A percentile compares a stretch with the other conserved stretches of the same genome.
phyloP scores from a whole-genome alignment of 345 rosid genomes.

The Geranium brycei region DNA sequence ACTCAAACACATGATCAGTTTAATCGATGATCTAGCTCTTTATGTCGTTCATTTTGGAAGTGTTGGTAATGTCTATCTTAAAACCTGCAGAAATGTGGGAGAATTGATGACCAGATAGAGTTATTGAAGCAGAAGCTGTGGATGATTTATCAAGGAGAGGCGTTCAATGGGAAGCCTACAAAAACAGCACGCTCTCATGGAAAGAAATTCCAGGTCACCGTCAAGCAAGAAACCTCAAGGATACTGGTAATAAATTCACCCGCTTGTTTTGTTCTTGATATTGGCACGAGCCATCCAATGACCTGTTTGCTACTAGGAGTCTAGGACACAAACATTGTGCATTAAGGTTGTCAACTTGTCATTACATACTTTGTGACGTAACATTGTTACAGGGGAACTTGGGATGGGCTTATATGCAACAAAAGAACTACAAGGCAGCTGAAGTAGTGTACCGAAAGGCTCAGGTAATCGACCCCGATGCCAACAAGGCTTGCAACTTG shows the following conservation, averaged over 20 bases:
- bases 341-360: conserved; percentile 1
- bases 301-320: not conserved
- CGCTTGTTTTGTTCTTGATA: not conserved
- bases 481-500: conserved; percentile 82
- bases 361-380: not conserved
- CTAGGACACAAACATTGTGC: not conserved
- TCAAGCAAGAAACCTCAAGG: conserved; percentile 75
- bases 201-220: conserved; percentile 78
- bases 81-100: conserved; percentile 71
- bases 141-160: conserved; percentile 72
- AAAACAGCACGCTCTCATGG: conserved; percentile 95
- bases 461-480: conserved; percentile 67
- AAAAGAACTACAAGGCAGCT: conserved; percentile 48
- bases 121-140: conserved; percentile 55
- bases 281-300: not conserved
- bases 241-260: conserved; percentile 43
- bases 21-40: not conserved
- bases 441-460: conserved; percentile 67
- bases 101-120: conserved; percentile 67
- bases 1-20: not conserved
- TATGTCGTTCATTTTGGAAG: not conserved
- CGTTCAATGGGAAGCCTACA: conserved; percentile 77
- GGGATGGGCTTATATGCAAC: conserved; percentile 97
- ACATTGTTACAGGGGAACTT: conserved; percentile 54
- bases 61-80: not conserved